Base-by-base conservation (phyloP, 768 basidiomycete species). In the Pisolithus microcarpus region DNA sequence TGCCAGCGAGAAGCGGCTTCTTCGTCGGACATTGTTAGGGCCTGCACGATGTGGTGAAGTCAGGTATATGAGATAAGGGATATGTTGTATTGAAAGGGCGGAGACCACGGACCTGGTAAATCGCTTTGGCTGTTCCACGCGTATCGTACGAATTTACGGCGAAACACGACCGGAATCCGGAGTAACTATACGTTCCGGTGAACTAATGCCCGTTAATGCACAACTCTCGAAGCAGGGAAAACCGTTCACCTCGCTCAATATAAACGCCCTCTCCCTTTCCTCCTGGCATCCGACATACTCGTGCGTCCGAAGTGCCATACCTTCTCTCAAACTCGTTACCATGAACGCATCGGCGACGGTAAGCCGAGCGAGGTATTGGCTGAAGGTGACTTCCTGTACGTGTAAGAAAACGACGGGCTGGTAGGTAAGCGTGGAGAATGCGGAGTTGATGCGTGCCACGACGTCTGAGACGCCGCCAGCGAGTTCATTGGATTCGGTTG, bases 211-310 rank as follows among this genome's bases (percentile, higher is more conserved):
- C 38, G 10, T 31, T 10, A 15, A 52, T 23, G 52, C 37, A 46
- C 45, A 19, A 4, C 19, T 39, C 24, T n/a, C 31, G 1, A 28
- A 4, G 7, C 10, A 38, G 13, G 45, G 15, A 7, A 43, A 7
- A 30, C 36, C 31, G 65, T 76, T 7, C 43, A 85, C 85, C 74
- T 91, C 89, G 61, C 86, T 89, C 53, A 91, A 63, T 54, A 92
- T 82, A 26, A 92, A 75, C 0, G 87, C 84, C 48, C 88, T 70
- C 53, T 78, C 74, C n/a, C 55, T 61, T 38, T 56, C 81, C 59
- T 87, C 84, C 63, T 91, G 91, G 59, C 88, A 91, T 65, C 89
- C 87, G 10, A 93, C 87, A 61, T 80, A 91, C 64, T 91, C 87
- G 61, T 90, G 87, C 2, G 84, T 83, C 43, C 77, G 65, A 15